Base-by-base conservation (phyloP, 805 yeast genomes). In the Priceomyces castillae region DNA sequence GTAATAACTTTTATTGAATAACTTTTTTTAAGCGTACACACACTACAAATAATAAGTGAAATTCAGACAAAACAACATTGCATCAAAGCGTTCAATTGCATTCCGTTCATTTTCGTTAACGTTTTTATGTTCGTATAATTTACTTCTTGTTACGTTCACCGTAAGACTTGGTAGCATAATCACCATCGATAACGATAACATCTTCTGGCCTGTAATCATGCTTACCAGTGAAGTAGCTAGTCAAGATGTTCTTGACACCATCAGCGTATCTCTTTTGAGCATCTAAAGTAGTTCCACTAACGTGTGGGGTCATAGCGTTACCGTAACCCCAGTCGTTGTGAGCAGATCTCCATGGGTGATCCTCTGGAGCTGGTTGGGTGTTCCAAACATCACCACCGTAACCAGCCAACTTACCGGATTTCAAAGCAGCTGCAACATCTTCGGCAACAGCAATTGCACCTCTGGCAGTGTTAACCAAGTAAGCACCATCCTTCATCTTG, bases 331-430 rank as follows among this genome's bases (percentile, higher is more conserved):
- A 77, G 56, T 76, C 69, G 76, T 84, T 83, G 39, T 68, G 59
- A 81, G 84, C 77, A 9, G 71, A 43, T 73, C 89, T 75, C 94
- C 94, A 86, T 51, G 90, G 90, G 58, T 84, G 90, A 61, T 74
- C 75, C 42, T 70, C 67, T 50, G 90, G 89, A 20, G 92, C 86
- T 34, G 95, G 95, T 65, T 86, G 95, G n/a, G 83, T 84, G 70
- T 57, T 76, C 89, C 92, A 85, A 41, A 86, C 94, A 64, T 86
- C 94, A 53, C 92, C 94, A 56, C 90, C 94, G 59, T 85, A 86
- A 41, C 90, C 92, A 55, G 83, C 72, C 39, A 86, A 61, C 53
- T 82, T 82, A 39, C 94, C 94, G 30, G 79, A 66, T 42, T 71
- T 59, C 31, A 86, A 76, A 1, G 92, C 92, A 11, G 73, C 90